These are phyloP conservation scores for Suillus plorans DNA, from an alignment of 768 basidiomycete species.

Conservation along the genomic window DNA sequence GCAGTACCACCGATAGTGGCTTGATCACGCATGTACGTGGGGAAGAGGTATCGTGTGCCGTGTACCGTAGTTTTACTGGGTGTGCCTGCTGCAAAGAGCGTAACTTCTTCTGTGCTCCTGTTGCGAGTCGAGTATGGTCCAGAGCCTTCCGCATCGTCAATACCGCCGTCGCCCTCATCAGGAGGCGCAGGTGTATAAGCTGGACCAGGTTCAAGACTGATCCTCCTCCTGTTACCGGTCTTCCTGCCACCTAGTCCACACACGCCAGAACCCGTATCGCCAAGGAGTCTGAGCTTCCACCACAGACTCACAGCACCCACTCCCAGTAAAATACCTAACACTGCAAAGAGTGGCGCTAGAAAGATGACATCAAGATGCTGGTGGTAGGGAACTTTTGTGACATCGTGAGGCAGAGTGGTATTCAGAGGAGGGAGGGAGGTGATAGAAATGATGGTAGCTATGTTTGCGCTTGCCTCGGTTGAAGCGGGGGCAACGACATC, in stretches of 20 bases:
- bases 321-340: constrained; percentile 26
- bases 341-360: constrained; percentile 26
- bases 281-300: constrained; percentile 13
- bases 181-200: constrained; percentile 21
- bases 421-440: constrained; percentile 30
- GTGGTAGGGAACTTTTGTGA: constrained; percentile 22
- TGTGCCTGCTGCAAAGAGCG: constrained; percentile 22
- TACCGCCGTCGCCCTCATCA: constrained; percentile 13
- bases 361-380: constrained; percentile 25
- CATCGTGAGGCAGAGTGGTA: constrained; percentile 13
- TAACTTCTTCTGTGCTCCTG: constrained; percentile 27
- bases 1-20: constrained; percentile 3
- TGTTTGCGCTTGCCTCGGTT: constrained; percentile 11
- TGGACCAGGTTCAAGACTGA: constrained; percentile 23
- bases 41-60: constrained; percentile 22
- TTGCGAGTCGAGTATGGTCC: constrained; percentile 1
- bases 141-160: constrained; percentile 14
- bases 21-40: constrained; percentile 17
- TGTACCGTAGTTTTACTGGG: constrained; percentile 32
- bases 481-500: background rate
- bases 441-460: constrained; percentile 30
- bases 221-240: constrained; percentile 5
- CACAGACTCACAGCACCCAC: constrained; percentile 11
- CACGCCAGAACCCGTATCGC: background rate
- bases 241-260: background rate